Evolutionary conservation across 2,329 filamentous ascomycete species (phyloP).

Genomic region (Elsinoe arachidis): DNA sequence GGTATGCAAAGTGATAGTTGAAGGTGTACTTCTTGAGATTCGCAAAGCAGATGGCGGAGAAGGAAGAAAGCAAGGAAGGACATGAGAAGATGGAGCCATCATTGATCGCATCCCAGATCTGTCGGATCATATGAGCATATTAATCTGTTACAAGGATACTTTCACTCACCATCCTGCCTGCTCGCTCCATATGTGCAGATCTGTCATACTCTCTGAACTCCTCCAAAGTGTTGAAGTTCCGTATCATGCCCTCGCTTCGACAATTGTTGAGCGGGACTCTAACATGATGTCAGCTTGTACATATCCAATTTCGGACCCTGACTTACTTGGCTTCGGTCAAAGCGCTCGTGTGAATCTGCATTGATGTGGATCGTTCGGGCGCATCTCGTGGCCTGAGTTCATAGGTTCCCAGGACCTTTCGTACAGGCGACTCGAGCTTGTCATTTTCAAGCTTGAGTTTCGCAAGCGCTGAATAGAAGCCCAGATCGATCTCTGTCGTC

Average conservation of each 20-base stretch:
- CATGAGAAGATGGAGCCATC: conserved; percentile 95
- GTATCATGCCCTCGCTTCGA: conserved; percentile 86
- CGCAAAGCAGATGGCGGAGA: conserved; percentile 82
- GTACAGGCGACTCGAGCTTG: conserved; percentile 88
- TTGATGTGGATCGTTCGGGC: conserved; percentile 69
- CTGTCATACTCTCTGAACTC: conserved; percentile 84
- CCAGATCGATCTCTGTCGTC: conserved; percentile 86
- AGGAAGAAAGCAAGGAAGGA: conserved; percentile 82
- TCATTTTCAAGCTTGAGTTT: conserved; percentile 92
- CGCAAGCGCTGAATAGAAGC: conserved; percentile 90
- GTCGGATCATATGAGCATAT: too few relatives aligned
- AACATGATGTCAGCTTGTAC: conserved; percentile 9
- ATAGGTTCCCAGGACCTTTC: conserved; percentile 78
- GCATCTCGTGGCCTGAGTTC: conserved; percentile 66
- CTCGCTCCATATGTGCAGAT: conserved; percentile 63
- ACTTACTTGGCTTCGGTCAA: conserved; percentile 74
- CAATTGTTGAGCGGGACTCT: conserved; percentile 63
- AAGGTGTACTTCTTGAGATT: conserved; percentile 97
- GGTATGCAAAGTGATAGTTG: conserved; percentile 97
- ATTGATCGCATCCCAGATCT: conserved; percentile 97
- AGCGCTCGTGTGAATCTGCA: conserved; percentile 84
- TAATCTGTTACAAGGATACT: not conserved
- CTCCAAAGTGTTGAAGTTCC: conserved; percentile 92
- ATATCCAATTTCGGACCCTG: not conserved
- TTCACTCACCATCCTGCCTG: conserved; percentile 61